phyloP scores from a whole-genome alignment of 129 eudicot genomes.

The Artemisia argyi region DNA sequence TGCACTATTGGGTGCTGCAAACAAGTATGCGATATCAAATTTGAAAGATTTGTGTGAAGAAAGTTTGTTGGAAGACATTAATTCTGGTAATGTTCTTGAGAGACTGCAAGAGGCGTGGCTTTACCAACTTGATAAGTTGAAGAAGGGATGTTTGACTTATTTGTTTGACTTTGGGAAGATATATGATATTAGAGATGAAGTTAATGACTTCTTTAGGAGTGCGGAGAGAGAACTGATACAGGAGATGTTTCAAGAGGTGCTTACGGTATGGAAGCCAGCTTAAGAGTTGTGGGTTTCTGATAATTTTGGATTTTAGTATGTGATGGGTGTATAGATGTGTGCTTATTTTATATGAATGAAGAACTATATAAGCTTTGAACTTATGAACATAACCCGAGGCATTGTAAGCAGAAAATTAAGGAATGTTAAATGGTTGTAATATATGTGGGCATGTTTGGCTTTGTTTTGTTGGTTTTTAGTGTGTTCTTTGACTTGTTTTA shows the following conservation, averaged over 20 bases:
- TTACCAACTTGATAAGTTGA: conserved; percentile 74
- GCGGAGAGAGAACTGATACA: conserved; percentile 71
- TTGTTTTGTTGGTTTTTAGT: neutral
- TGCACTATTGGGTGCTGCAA: conserved; percentile 73
- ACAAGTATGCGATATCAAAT: conserved; percentile 64
- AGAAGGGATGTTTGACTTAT: conserved; percentile 79
- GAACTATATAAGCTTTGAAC: conserved; percentile 8
- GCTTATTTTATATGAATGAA: neutral
- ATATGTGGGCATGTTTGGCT: neutral
- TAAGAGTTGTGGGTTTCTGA: conserved; percentile 11
- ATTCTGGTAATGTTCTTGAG: conserved; percentile 84
- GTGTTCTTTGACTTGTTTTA: neutral
- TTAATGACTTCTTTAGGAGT: conserved; percentile 56
- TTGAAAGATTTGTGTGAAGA: conserved; percentile 86
- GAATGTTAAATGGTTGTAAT: no score
- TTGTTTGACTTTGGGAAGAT: conserved; percentile 92
- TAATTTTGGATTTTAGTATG: neutral
- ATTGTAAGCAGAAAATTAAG: conserved; percentile 7
- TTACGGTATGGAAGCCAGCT: conserved; percentile 65
- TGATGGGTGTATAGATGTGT: conserved; percentile 23
- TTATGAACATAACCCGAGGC: conserved; percentile 1
- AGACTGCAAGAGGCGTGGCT: conserved; percentile 97
- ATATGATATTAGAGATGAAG: conserved; percentile 78
- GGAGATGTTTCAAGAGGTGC: conserved; percentile 90
- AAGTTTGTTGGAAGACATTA: conserved; percentile 79